Evolutionary conservation across 345 rosid genomes (phyloP).

Genomic region (Erucastrum elatum): DNA sequence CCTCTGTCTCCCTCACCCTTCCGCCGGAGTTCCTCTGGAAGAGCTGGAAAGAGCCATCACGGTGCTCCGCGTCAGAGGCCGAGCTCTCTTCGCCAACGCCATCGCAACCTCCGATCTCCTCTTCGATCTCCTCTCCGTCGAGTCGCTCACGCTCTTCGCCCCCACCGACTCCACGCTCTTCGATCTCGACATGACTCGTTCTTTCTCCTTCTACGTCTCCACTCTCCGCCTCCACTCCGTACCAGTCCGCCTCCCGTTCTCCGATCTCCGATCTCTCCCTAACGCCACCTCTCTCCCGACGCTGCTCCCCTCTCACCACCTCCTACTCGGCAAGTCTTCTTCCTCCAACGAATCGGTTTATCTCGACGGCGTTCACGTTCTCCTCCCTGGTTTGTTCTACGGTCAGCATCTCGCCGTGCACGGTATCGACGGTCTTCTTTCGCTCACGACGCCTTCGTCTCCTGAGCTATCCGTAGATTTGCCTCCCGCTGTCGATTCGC

Average conservation of each 20-base stretch:
- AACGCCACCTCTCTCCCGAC: conserved; percentile 43
- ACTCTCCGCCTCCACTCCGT: conserved; percentile 50
- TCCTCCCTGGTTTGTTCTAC: conserved; percentile 46
- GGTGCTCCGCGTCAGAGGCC: conserved; percentile 45
- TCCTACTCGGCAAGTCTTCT: conserved; percentile 28
- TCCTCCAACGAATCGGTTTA: conserved; percentile 13
- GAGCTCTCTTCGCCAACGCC: conserved; percentile 56
- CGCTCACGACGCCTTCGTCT: conserved; percentile 11
- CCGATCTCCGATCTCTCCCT: conserved; percentile 40
- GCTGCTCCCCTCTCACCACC: conserved; percentile 40
- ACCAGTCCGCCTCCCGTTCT: conserved; percentile 44
- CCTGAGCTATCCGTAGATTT: conserved; percentile 3
- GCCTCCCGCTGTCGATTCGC: conserved; percentile 25
- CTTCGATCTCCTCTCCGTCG: conserved; percentile 48
- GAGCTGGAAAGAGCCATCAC: conserved; percentile 46
- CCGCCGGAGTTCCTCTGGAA: conserved; percentile 35
- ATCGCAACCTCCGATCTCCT: conserved; percentile 52
- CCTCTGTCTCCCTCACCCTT: conserved; percentile 31
- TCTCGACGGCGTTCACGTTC: conserved; percentile 35
- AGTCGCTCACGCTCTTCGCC: conserved; percentile 44
- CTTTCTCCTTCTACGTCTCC: conserved; percentile 44
- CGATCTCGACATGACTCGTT: conserved; percentile 51
- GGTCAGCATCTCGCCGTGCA: conserved; percentile 46
- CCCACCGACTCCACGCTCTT: conserved; percentile 49
- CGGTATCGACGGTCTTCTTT: conserved; percentile 42